These are phyloP conservation scores for Fusarium sp. DNA, from an alignment of 2,329 filamentous ascomycete species.

Conservation along the genomic window DNA sequence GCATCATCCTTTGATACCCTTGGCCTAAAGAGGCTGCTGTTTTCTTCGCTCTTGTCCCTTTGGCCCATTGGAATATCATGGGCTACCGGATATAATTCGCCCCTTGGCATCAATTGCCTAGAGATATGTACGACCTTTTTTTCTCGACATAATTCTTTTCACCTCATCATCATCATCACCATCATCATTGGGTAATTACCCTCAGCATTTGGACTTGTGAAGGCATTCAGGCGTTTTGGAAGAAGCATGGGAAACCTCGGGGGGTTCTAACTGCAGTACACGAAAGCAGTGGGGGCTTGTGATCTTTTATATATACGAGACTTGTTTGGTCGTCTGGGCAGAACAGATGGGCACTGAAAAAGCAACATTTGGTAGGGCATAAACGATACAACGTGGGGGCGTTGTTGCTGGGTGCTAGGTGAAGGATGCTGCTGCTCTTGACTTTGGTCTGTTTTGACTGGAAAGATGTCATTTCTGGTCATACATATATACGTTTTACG, in stretches of 20 bases:
- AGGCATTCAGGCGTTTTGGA: constrained; percentile 37
- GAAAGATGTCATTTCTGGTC: neutral
- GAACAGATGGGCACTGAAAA: neutral
- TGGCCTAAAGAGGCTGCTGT: neutral
- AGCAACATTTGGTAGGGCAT: constrained; percentile 22
- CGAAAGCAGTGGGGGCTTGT: constrained; percentile 20
- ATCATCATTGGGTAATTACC: constrained; percentile 20
- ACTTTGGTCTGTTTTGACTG: neutral
- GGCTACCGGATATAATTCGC: constrained; percentile 12
- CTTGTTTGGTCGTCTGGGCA: neutral
- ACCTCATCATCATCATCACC: constrained; percentile 22
- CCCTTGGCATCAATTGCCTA: constrained; percentile 17
- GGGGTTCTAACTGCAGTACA: constrained; percentile 25
- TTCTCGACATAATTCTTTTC: constrained; percentile 32
- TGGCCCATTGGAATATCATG: constrained; percentile 2
- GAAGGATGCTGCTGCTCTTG: neutral
- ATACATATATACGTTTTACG: neutral
- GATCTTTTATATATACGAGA: constrained; percentile 1
- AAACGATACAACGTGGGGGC: constrained; percentile 29
- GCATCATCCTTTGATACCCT: neutral
- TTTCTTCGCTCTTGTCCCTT: constrained; percentile 9
- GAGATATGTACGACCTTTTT: constrained; percentile 6
- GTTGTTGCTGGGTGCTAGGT: constrained; percentile 12
- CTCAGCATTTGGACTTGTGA: constrained; percentile 30
- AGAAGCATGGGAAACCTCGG: constrained; percentile 25